phyloP scores from a whole-genome alignment of 2,329 filamentous ascomycete species.

The Sclerotinia subarctica region DNA sequence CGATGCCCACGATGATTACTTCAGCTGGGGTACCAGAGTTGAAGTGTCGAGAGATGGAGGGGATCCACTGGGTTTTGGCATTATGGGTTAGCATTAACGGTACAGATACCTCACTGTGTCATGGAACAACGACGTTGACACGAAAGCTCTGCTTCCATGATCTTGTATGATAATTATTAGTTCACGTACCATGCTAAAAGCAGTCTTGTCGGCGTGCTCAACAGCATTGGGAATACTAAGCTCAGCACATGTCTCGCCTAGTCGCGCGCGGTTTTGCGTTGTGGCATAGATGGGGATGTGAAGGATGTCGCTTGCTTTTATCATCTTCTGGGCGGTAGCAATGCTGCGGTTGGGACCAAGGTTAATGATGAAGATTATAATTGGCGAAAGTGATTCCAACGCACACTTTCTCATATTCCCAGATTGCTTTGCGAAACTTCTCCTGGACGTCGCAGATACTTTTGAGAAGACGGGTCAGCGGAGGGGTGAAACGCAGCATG shows the following conservation, averaged over 20 bases:
- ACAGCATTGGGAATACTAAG: conserved; percentile 54
- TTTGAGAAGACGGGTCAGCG: conserved; percentile 14
- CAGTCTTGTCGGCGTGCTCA: conserved; percentile 75
- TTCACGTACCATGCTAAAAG: conserved; percentile 69
- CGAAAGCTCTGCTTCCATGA: background rate
- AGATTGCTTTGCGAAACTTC: conserved; percentile 80
- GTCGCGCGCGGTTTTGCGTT: conserved; percentile 75
- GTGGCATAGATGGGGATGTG: conserved; percentile 79
- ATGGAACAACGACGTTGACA: background rate
- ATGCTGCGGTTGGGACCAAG: conserved; percentile 47
- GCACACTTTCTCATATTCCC: conserved; percentile 80
- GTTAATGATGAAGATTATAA: conserved; percentile 3
- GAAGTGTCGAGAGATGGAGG: conserved; percentile 54
- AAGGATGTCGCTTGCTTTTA: conserved; percentile 61
- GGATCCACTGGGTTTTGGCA: conserved; percentile 48
- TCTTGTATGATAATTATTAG: background rate
- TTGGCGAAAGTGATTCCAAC: conserved; percentile 26
- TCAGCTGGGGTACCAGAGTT: conserved; percentile 45
- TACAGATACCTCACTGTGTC: background rate
- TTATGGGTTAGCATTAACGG: background rate
- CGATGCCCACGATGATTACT: conserved; percentile 83
- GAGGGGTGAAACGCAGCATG: background rate
- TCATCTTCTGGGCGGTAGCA: conserved; percentile 64
- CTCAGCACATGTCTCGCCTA: conserved; percentile 76
- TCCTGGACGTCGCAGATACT: conserved; percentile 96